Conservation (phyloP, 2,329 filamentous ascomycete species). For the Diplocarpon rosae region DNA sequence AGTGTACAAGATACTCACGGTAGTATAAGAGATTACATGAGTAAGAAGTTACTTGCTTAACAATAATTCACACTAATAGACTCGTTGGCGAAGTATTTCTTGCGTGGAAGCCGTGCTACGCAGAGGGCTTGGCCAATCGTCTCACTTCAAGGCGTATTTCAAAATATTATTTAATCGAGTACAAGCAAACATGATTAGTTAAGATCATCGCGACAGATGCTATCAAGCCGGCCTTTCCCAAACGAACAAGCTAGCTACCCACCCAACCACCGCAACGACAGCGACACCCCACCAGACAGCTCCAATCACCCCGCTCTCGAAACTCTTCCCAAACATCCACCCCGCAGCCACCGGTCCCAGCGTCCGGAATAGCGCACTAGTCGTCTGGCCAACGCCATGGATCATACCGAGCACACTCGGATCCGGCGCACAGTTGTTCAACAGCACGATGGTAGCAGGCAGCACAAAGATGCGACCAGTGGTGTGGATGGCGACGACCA, state of each 20-base stretch:
- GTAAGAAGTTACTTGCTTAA: too few species aligned
- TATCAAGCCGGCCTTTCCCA: not conserved
- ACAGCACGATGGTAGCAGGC: not conserved
- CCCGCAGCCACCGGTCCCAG: not conserved
- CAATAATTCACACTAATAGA: too few species aligned
- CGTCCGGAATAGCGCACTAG: conserved; percentile 1
- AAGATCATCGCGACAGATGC: too few species aligned
- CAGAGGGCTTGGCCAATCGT: too few species aligned
- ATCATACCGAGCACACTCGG: conserved; percentile 1
- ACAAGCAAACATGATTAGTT: too few species aligned
- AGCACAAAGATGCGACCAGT: not conserved
- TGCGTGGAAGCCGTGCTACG: too few species aligned
- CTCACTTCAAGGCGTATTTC: too few species aligned
- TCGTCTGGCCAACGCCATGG: conserved; percentile 1
- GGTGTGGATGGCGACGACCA: not conserved
- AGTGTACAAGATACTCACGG: too few species aligned
- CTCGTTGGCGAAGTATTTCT: too few species aligned
- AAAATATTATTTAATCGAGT: too few species aligned
- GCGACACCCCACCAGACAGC: conserved; percentile 4
- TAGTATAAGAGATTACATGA: too few species aligned
- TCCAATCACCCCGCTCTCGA: conserved; percentile 1
- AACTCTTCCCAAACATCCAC: conserved; percentile 2
- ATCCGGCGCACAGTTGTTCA: conserved; percentile 2
- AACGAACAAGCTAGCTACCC: conserved; percentile 2
- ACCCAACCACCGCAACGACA: not conserved